phyloP scores from a whole-genome alignment of 257 asterid genomes.

The Paraleonurus japonicus region DNA sequence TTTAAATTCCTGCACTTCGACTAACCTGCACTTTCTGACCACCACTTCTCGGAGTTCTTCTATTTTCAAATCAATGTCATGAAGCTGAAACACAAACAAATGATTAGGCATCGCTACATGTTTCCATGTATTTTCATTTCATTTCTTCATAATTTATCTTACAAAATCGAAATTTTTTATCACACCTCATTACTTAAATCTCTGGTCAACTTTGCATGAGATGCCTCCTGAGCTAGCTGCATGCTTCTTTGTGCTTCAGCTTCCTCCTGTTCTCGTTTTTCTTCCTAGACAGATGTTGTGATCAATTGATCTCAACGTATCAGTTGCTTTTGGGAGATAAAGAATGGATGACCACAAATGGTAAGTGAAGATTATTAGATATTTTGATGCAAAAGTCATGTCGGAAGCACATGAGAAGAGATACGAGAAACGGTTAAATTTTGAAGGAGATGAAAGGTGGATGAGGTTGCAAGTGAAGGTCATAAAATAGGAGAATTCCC shows the following conservation, averaged over 20 bases:
- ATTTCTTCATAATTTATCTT: slow-evolving; percentile 15
- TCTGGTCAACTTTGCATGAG: slow-evolving; percentile 68
- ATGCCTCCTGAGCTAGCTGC: slow-evolving; percentile 70
- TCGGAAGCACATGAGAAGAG: background rate
- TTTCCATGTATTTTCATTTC: background rate
- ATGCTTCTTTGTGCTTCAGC: slow-evolving; percentile 57
- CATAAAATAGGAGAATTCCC: background rate
- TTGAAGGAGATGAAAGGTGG: background rate
- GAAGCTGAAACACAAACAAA: slow-evolving; percentile 58
- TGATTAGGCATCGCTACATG: background rate
- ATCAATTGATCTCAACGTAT: slow-evolving; percentile 14
- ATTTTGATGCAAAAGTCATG: background rate
- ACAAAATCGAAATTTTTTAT: slow-evolving; percentile 4
- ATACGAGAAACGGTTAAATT: background rate
- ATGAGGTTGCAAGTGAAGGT: slow-evolving; percentile 4
- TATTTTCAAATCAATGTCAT: slow-evolving; percentile 56
- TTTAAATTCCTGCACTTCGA: slow-evolving; percentile 8
- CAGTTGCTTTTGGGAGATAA: slow-evolving; percentile 14
- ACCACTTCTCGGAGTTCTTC: slow-evolving; percentile 79
- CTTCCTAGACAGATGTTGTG: slow-evolving; percentile 51
- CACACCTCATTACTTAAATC: slow-evolving; percentile 75
- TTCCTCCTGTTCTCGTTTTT: slow-evolving; percentile 75
- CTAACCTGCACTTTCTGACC: slow-evolving; percentile 85
- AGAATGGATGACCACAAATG: background rate
- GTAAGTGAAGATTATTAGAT: slow-evolving; percentile 1